These are phyloP conservation scores for Aspergillus ochraceus DNA, from an alignment of 2,329 filamentous ascomycete species.

Conservation along the genomic window DNA sequence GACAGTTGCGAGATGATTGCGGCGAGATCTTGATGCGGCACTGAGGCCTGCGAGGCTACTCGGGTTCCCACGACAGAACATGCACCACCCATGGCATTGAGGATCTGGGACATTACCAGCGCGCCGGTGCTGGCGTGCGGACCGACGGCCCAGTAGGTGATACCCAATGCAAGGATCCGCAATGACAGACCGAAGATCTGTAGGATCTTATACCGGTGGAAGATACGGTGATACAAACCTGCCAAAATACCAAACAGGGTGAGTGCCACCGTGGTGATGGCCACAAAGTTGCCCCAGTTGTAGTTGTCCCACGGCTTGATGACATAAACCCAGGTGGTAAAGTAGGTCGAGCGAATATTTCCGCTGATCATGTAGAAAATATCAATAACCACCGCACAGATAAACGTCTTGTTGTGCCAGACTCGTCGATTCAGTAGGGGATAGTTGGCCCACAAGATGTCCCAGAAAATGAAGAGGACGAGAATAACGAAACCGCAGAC, in stretches of 20 bases:
- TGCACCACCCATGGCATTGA: not conserved
- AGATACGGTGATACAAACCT: not conserved
- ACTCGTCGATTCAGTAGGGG: not conserved
- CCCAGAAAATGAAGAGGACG: not conserved
- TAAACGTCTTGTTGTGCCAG: not conserved
- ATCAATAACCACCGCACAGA: not conserved
- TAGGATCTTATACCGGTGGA: not conserved
- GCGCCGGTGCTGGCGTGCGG: not conserved
- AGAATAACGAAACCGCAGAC: not conserved
- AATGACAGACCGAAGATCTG: not conserved
- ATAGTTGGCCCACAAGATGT: not conserved
- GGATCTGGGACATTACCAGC: not conserved
- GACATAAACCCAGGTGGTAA: not conserved
- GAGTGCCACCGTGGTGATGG: not conserved
- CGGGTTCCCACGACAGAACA: not conserved
- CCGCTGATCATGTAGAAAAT: not conserved
- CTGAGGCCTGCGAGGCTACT: not conserved
- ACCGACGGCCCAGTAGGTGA: not conserved
- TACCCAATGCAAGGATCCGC: not conserved
- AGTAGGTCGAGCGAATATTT: not conserved
- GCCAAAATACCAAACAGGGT: not conserved
- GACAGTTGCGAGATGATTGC: not conserved
- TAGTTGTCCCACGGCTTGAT: not conserved
- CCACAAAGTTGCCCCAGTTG: not conserved
- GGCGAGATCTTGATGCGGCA: not conserved